Evolutionary conservation across 306 rosid genomes (phyloP).

Genomic region (Cicer bijugum): DNA sequence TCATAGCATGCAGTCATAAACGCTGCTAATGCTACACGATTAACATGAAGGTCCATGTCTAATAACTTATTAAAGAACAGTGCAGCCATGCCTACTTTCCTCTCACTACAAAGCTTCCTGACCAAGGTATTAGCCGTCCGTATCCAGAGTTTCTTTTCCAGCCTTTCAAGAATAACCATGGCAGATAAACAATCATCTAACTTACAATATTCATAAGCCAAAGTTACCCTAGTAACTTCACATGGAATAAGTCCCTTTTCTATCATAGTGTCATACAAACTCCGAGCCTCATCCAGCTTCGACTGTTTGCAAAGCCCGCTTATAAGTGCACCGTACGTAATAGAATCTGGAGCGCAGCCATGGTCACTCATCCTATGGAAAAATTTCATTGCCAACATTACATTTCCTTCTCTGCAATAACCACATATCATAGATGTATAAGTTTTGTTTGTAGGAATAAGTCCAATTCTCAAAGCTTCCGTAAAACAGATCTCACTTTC

Average conservation of each 20-base stretch:
- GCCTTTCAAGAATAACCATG: conserved; percentile 65
- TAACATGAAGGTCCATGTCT: conserved; percentile 61
- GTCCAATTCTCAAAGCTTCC: conserved; percentile 61
- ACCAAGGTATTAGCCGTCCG: conserved; percentile 70
- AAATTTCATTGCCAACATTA: conserved; percentile 61
- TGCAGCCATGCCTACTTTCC: conserved; percentile 86
- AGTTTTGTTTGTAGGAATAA: conserved; percentile 78
- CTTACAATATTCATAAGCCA: conserved; percentile 83
- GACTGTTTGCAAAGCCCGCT: conserved; percentile 85
- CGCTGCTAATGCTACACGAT: conserved; percentile 79
- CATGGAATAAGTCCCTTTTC: conserved; percentile 82
- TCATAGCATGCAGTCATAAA: conserved; percentile 80
- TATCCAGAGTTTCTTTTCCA: conserved; percentile 74
- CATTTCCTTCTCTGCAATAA: conserved; percentile 68
- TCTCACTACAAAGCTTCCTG: conserved; percentile 78
- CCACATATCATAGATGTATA: conserved; percentile 91
- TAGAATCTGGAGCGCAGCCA: conserved; percentile 70
- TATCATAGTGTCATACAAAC: conserved; percentile 64
- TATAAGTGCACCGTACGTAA: conserved; percentile 77
- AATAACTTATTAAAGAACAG: conserved; percentile 75
- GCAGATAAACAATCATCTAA: conserved; percentile 69
- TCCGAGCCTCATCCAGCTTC: conserved; percentile 71
- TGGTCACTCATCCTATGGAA: conserved; percentile 72
- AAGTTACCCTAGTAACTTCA: conserved; percentile 83
- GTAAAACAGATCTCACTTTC: conserved; percentile 70